Evolutionary conservation across 129 eudicot species (phyloP), one percentile per base, ranked within the genome.

Genomic region (sunflower (Helianthus annuus)): DNA sequence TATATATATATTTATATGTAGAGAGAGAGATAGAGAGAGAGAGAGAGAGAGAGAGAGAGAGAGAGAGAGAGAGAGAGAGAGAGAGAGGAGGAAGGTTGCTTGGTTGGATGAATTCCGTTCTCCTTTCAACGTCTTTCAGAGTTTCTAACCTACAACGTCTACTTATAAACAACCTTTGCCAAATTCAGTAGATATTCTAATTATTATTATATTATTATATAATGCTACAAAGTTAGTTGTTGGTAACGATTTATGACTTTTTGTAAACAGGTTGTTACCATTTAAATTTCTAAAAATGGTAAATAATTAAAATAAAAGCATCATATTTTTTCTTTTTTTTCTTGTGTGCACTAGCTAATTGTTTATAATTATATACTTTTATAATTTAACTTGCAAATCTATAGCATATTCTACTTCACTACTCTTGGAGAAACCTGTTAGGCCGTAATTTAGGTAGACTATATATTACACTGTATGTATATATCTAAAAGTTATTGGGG

Each of bases 121-220:
- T 81, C 84, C 91, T 87, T 74, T 90, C 94, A 87, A 87, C 87
- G 83, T 90, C 96, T 83, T 71, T 78, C 74, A 36, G 66, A 86
- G 81, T 84, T 90, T 90, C 96, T 83, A 90, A 90, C 91, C 96
- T 87, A 85, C 96, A 87, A 80, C 89, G 76, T 86, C 91, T 86
- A 83, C 91, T 83, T 71, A 83, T 72, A 83, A 90, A 85, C 96
- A 85, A 89, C 92, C 84, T 77, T 70, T 27, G 72, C 44, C 76
- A 70, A 63, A 22, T 4, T 59, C 64, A 22, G 14, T 53, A 60
- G 44, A 52, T 77, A 10, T 32, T 32, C 2, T 32, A 32, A 32
- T 32, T 32, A 32, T 32, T 32, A 8, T 49, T 51, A 66, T 10
- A 66, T 38, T 24, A 45, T 59, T 68, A 48, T 19, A 53, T 32